Evolutionary conservation across 306 rosid species (phyloP), one percentile per base, ranked within the genome.

Genomic region (Glycine tomentella): DNA sequence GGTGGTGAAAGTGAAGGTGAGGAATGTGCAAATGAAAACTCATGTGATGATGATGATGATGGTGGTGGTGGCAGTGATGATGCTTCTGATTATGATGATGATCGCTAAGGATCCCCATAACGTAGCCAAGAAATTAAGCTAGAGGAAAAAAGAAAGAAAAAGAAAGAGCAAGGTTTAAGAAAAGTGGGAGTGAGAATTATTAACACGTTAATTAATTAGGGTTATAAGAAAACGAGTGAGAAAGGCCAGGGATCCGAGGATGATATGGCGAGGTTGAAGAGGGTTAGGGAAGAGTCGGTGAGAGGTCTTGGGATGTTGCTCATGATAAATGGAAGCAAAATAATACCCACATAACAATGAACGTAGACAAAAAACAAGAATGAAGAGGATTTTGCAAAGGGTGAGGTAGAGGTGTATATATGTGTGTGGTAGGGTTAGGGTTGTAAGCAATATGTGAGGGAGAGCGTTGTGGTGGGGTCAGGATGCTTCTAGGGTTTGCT

Each of bases 221-320:
- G 90, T 69, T 93, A 91, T 76, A 84, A 91, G 93, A 89, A 84
- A 79, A 84, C 80, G 48, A 44, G 14, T 58, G 99, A 90, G 75
- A 96, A 96, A 50, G 97, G 98, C 99, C 99, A 96, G 63, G 98
- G 98, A 56, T 93, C 96, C 1, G 98, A 91, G 9, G 97, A 74
- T 11, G 99, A 95, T 45, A 93, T 95, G 48, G 94, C 88, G 4
- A 95, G 98, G 40, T 86, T 87, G 86, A 93, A 95, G 80, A 93
- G 93, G 56, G 92, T 84, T 0, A 87, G 61, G 49, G 96, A 82
- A 57, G 97, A 82, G 72, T 92, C 98, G 40, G 91, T 95, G 85
- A 95, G 90, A 78, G 99, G 86, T 49, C 63, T 87, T 8, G 98
- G 99, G 80, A 96, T 93, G 34, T 93, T 96, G 97, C 91, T 93